phyloP scores from a whole-genome alignment of 352 stramenopile genomes.

The Phytophthora pluvialis region DNA sequence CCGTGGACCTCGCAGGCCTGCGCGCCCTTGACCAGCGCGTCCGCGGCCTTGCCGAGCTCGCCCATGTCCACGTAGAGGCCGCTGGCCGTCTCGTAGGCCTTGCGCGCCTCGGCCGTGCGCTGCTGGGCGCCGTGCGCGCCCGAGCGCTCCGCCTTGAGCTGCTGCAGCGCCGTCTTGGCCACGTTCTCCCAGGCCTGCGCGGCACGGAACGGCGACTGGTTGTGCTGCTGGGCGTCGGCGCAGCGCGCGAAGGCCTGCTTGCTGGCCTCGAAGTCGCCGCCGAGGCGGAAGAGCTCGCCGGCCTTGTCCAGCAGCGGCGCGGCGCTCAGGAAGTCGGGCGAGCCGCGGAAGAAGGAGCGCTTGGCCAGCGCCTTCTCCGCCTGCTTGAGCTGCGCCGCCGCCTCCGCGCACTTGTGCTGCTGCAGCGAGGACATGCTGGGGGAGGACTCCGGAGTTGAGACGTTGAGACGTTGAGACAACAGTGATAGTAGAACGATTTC shows the following conservation, averaged over 20 bases:
- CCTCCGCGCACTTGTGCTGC: slow-evolving; percentile 60
- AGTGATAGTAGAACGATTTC: no score
- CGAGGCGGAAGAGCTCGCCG: slow-evolving; percentile 71
- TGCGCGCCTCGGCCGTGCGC: slow-evolving; percentile 53
- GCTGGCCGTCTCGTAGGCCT: slow-evolving; percentile 70
- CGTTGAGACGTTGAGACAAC: no score
- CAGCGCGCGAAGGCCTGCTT: slow-evolving; percentile 65
- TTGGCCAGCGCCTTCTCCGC: slow-evolving; percentile 64
- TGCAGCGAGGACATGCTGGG: slow-evolving; percentile 46
- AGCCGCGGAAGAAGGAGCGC: slow-evolving; percentile 71
- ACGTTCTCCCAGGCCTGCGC: slow-evolving; percentile 79
- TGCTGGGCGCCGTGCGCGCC: slow-evolving; percentile 32
- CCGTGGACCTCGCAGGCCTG: slow-evolving; percentile 55
- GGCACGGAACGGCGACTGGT: slow-evolving; percentile 74
- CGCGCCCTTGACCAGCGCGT: slow-evolving; percentile 75
- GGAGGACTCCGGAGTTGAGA: no score
- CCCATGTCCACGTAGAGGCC: slow-evolving; percentile 82
- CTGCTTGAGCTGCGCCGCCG: slow-evolving; percentile 52
- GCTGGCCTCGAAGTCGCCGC: slow-evolving; percentile 65
- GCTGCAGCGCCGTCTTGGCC: slow-evolving; percentile 74
- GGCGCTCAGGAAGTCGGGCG: slow-evolving; percentile 73
- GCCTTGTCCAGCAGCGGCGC: slow-evolving; percentile 78
- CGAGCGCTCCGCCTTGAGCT: slow-evolving; percentile 64
- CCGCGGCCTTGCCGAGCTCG: slow-evolving; percentile 82
- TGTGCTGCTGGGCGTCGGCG: slow-evolving; percentile 73